Evolutionary conservation across 2,329 filamentous ascomycete genomes (phyloP), one percentile per base, ranked within the genome.

Genomic region (Fusarium setosum): DNA sequence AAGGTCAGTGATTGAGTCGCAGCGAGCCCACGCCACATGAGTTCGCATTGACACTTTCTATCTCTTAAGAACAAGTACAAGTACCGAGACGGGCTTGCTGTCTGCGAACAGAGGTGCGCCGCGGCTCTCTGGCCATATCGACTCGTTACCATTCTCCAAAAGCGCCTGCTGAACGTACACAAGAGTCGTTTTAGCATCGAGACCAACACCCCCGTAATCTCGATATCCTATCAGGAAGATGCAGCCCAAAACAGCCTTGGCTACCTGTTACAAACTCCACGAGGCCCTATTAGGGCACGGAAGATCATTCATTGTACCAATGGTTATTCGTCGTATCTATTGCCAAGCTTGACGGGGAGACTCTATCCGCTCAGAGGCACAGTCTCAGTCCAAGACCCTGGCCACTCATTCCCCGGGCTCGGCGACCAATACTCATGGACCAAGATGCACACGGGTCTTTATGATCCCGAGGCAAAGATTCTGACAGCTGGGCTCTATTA

Each of bases 231-330:
- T 67, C 23, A 55, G 81, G 13, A 56, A 24, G 18, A 10, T 34
- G 21, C 12, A 9, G 31, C 73, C 65, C 18, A 52, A 81, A 13
- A 51, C n/a, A 42, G 29, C 2, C 73, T 4, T 83, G 37, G n/a
- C 2, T 63, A 83, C 65, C 61, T 73, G 3, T 56, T 87, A 1
- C 58, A 74, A 2, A 88, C 86, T 0, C 63, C 68, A 0, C 75
- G 83, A 13, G 85, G 84, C 2, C 60, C 37, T 0, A 77, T 87
- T 15, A 69, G 62, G 3, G 79, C 83, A 17, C 74, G 74, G 3
- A 80, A 86, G 51, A 74, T 89, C 5, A 78, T 88, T 4, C 84
- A 88, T 62, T 83, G 83, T 23, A 88, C 84, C 1, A 88, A 89
- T 62, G 84, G 77, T 3, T 83, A 83, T 63, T 76, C 82, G 0